A percentile compares a stretch with the other conserved stretches of the same genome.
Evolutionary conservation across 306 rosid species (phyloP).

Genomic region (Vigna mungo): DNA sequence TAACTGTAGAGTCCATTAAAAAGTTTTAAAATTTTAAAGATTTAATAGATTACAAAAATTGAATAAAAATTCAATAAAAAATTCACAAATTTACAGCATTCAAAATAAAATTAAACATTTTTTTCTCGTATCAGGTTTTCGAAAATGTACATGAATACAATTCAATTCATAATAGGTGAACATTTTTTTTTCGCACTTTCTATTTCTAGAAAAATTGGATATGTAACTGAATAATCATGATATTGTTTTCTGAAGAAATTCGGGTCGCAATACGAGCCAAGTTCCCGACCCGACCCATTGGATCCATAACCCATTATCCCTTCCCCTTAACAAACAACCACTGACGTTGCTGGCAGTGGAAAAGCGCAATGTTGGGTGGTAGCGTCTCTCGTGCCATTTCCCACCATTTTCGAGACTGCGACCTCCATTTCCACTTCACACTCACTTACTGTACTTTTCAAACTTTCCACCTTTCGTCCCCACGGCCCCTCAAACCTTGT

Average conservation of each 20-base stretch:
- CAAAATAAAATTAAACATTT: no score
- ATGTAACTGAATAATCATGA: no score
- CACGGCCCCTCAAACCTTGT: conserved; percentile 46
- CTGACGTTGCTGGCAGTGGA: conserved; percentile 26
- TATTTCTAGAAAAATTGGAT: no score
- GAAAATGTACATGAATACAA: no score
- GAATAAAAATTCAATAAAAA: no score
- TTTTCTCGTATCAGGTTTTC: no score
- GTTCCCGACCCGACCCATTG: conserved; percentile 15
- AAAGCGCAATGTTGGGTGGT: conserved; percentile 46
- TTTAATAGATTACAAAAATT: no score
- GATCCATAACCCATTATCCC: background rate
- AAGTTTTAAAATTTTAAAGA: no score
- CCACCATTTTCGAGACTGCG: conserved; percentile 63
- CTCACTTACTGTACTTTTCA: conserved; percentile 39
- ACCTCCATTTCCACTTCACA: conserved; percentile 52
- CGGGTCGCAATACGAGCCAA: background rate
- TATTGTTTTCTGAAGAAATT: background rate
- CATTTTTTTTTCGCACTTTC: no score
- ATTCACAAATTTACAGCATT: no score
- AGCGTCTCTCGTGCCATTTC: conserved; percentile 56
- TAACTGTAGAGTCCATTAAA: no score
- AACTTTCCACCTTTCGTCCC: conserved; percentile 45
- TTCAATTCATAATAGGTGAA: no score
- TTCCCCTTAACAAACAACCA: background rate